A percentile compares a stretch with the other conserved stretches of the same genome.
These are phyloP conservation scores for Coemansia sp. DNA, from an alignment of 192 early-diverging fungal species.

Conservation along the genomic window DNA sequence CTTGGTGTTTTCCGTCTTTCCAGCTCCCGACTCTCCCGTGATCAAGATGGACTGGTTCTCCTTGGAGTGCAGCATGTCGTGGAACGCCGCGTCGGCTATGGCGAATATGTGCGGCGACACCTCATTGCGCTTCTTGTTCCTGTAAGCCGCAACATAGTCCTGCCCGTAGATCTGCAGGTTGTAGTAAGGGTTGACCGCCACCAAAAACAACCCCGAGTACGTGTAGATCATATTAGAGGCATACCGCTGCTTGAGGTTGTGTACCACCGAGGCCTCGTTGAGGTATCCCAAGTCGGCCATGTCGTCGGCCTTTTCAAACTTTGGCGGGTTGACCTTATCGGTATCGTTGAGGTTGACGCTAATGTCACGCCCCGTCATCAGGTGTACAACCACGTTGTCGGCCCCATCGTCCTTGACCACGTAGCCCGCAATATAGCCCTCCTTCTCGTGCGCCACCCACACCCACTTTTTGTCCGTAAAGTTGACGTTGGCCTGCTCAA, in stretches of 20 bases:
- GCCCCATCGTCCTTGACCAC: conserved; percentile 69
- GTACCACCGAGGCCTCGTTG: conserved; percentile 98
- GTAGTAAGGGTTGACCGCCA: conserved; percentile 97
- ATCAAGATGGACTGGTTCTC: conserved; percentile 98
- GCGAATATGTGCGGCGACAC: conserved; percentile 89
- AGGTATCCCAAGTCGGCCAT: conserved; percentile 97
- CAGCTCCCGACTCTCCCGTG: conserved; percentile 99
- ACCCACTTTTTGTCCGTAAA: conserved; percentile 97
- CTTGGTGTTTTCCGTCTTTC: conserved; percentile 99
- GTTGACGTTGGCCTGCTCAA: conserved; percentile 61
- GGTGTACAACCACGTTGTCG: conserved; percentile 70
- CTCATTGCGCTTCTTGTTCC: conserved; percentile 69
- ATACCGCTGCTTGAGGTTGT: conserved; percentile 92
- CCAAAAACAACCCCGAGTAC: conserved; percentile 98
- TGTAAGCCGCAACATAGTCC: conserved; percentile 64
- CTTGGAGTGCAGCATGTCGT: conserved; percentile 89
- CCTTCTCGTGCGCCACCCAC: conserved; percentile 90
- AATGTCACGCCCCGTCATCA: conserved; percentile 73
- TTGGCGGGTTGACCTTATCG: conserved; percentile 98
- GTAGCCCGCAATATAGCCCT: conserved; percentile 86
- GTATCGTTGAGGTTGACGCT: conserved; percentile 76
- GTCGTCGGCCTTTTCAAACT: conserved; percentile 98
- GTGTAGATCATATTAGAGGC: conserved; percentile 93
- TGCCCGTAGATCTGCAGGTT: conserved; percentile 87
- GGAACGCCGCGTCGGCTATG: conserved; percentile 88